phyloP scores from a whole-genome alignment of 2,329 filamentous ascomycete species.

The Pseudogymnoascus destructans region DNA sequence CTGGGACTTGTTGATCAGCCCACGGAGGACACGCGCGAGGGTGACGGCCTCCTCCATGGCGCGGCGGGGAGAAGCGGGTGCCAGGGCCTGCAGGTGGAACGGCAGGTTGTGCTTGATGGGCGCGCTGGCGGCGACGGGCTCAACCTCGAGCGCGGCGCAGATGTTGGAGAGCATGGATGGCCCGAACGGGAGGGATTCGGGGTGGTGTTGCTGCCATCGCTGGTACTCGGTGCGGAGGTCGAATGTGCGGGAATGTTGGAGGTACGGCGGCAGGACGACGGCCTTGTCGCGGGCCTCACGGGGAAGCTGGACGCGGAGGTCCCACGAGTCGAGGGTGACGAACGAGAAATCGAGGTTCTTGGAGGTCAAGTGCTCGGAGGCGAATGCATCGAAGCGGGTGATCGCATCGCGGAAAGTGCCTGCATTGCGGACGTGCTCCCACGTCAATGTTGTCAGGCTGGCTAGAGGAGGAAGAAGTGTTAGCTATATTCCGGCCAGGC shows the following conservation, averaged over 20 bases:
- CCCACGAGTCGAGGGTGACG: constrained; percentile 96
- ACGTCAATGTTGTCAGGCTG: constrained; percentile 92
- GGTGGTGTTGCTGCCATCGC: constrained; percentile 96
- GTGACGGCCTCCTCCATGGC: constrained; percentile 98
- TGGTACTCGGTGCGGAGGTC: constrained; percentile 96
- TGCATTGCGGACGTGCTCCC: constrained; percentile 97
- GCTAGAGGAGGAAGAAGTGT: constrained; percentile 38
- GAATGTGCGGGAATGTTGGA: constrained; percentile 95
- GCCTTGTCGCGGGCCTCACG: constrained; percentile 97
- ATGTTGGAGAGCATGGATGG: constrained; percentile 94
- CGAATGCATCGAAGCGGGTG: constrained; percentile 87
- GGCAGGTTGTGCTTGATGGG: constrained; percentile 98
- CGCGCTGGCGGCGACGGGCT: constrained; percentile 91
- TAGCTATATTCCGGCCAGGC: constrained; percentile 17
- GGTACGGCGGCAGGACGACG: constrained; percentile 87
- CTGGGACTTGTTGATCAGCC: constrained; percentile 91
- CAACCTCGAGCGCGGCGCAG: constrained; percentile 93
- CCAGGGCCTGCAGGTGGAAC: constrained; percentile 92
- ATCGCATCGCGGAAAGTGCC: constrained; percentile 96
- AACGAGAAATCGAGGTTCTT: constrained; percentile 97
- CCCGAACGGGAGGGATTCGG: constrained; percentile 91
- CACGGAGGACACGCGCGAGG: constrained; percentile 78
- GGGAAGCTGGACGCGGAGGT: constrained; percentile 91
- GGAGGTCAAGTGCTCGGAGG: constrained; percentile 75
- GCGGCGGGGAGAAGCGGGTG: constrained; percentile 84